Conservation (phyloP, 805 yeast genomes). For the Ogataea pilisensis region DNA sequence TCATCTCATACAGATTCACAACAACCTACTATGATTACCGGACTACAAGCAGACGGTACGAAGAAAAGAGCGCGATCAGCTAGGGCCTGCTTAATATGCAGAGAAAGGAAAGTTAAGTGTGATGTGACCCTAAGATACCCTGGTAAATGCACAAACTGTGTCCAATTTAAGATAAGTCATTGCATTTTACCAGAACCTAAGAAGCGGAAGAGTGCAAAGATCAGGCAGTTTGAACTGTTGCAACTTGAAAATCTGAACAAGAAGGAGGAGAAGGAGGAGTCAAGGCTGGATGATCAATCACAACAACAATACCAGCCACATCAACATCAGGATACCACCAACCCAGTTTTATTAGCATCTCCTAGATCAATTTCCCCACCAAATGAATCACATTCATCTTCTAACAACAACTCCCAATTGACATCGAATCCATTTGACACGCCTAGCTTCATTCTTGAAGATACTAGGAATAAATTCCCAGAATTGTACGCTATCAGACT, state of each 20-base stretch:
- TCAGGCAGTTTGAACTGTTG: slow-evolving; percentile 16
- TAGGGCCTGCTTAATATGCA: slow-evolving; percentile 74
- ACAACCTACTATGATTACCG: too few relatives aligned
- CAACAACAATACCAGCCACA: not conserved
- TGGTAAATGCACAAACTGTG: slow-evolving; percentile 56
- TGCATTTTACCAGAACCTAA: slow-evolving; percentile 58
- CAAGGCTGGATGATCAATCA: not conserved
- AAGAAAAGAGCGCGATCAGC: slow-evolving; percentile 54
- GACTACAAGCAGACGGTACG: too few relatives aligned
- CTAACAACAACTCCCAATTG: not conserved
- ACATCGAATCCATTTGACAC: not conserved
- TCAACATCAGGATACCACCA: not conserved
- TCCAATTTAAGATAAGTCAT: slow-evolving; percentile 60
- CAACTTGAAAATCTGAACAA: slow-evolving; percentile 5
- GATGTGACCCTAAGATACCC: slow-evolving; percentile 58
- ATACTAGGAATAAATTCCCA: slow-evolving; percentile 22
- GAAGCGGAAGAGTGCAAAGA: slow-evolving; percentile 22
- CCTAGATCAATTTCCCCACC: not conserved
- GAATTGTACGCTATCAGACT: slow-evolving; percentile 19
- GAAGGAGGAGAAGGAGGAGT: slow-evolving; percentile 1
- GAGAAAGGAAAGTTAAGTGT: slow-evolving; percentile 76
- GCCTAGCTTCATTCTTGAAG: slow-evolving; percentile 20
- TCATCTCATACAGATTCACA: too few relatives aligned
- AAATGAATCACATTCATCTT: not conserved
- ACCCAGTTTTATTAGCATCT: not conserved